Evolutionary conservation across 2,329 filamentous ascomycete species (phyloP).

Genomic region (Septoria petroselini): DNA sequence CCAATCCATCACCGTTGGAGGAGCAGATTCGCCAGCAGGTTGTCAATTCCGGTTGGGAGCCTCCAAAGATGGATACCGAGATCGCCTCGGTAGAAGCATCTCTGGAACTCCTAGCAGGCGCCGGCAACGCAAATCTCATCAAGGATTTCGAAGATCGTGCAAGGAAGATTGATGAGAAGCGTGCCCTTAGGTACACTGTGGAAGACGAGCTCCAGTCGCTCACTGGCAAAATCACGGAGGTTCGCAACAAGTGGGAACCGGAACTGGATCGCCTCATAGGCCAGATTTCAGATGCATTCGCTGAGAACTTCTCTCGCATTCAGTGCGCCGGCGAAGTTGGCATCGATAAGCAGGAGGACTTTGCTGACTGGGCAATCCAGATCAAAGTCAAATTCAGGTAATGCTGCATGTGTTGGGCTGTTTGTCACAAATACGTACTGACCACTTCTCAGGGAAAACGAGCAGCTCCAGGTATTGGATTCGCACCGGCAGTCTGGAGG

Average conservation of each 20-base stretch:
- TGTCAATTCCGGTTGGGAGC: conserved; percentile 33
- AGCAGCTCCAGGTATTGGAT: conserved; percentile 79
- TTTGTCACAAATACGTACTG: conserved; percentile 15
- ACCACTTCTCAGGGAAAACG: conserved; percentile 60
- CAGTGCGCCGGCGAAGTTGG: conserved; percentile 88
- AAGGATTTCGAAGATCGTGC: conserved; percentile 73
- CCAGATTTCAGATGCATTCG: conserved; percentile 86
- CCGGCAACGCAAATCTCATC: conserved; percentile 69
- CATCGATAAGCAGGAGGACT: conserved; percentile 82
- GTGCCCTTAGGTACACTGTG: conserved; percentile 50
- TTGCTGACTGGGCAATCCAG: conserved; percentile 89
- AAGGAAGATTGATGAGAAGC: conserved; percentile 65
- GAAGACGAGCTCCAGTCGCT: conserved; percentile 56
- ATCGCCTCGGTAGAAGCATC: conserved; percentile 71
- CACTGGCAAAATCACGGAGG: conserved; percentile 57
- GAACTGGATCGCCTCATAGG: conserved; percentile 71
- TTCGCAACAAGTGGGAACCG: conserved; percentile 78
- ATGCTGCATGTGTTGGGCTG: conserved; percentile 36
- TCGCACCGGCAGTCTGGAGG: conserved; percentile 94
- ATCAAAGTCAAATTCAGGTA: conserved; percentile 94
- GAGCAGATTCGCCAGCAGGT: conserved; percentile 28
- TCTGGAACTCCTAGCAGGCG: conserved; percentile 67
- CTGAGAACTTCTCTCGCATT: conserved; percentile 90
- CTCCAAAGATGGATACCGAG: conserved; percentile 61
- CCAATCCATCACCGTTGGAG: conserved; percentile 28